Percentiles rank a stretch among this genome's conserved stretches.
Evolutionary conservation across 2,329 filamentous ascomycete species (phyloP).

Genomic region (Magnaporthiopsis rhizophila): DNA sequence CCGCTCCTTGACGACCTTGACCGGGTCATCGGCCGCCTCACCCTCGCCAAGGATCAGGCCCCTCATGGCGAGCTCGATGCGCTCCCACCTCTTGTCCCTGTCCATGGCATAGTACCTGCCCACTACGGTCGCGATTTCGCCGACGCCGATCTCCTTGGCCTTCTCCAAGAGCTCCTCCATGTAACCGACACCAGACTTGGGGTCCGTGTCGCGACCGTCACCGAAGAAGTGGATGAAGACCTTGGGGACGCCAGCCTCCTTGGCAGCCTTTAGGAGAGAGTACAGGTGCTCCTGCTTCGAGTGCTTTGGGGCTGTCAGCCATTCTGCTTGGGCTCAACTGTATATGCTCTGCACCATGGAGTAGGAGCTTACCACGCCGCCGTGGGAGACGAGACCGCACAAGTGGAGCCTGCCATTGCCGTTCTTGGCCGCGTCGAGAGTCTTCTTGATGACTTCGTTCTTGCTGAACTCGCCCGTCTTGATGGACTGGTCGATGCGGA

Average conservation of each 20-base stretch:
- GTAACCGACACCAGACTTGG: slow-evolving; percentile 83
- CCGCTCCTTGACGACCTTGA: slow-evolving; percentile 77
- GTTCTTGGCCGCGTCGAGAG: slow-evolving; percentile 71
- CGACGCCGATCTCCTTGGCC: slow-evolving; percentile 74
- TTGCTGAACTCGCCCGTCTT: slow-evolving; percentile 75
- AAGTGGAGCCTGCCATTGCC: slow-evolving; percentile 90
- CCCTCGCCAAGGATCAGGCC: slow-evolving; percentile 81
- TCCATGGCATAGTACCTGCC: slow-evolving; percentile 99
- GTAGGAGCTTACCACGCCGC: slow-evolving; percentile 60
- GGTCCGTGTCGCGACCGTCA: slow-evolving; percentile 95
- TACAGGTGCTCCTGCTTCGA: slow-evolving; percentile 92
- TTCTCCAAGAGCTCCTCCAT: slow-evolving; percentile 79
- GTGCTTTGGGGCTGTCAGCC: slow-evolving; percentile 45
- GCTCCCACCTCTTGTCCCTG: slow-evolving; percentile 98
- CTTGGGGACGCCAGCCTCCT: slow-evolving; percentile 76
- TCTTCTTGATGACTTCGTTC: slow-evolving; percentile 67
- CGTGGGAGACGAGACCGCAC: slow-evolving; percentile 85
- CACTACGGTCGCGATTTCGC: slow-evolving; percentile 85
- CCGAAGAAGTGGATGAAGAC: slow-evolving; percentile 99
- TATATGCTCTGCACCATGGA: background rate
- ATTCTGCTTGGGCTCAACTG: background rate
- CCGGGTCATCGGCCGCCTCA: slow-evolving; percentile 74
- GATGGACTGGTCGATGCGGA: slow-evolving; percentile 89
- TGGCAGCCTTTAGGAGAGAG: slow-evolving; percentile 79
- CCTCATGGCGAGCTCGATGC: slow-evolving; percentile 82